Base-by-base conservation (phyloP, 2,329 filamentous ascomycete genomes). In the Fusarium tuaranense region DNA sequence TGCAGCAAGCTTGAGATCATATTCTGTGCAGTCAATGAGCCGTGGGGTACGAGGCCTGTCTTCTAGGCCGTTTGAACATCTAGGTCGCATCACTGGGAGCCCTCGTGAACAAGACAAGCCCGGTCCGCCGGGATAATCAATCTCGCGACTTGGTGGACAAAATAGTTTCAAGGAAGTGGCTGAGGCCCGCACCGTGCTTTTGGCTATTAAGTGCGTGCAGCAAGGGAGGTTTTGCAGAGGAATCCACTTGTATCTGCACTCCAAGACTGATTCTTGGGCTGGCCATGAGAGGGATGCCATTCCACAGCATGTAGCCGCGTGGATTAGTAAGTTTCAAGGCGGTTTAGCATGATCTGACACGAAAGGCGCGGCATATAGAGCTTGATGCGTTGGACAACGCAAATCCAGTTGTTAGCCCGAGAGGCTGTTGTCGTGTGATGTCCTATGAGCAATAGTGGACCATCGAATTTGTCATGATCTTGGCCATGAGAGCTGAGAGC, bases 121-220 rank as follows among this genome's bases (percentile, higher is more conserved):
- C 57, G 61, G 58, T 59, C 55, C 67, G 39, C 68, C 61, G 62
- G 74, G 66, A 61, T 57, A 74, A 61, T 55, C 18, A 73, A 73
- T 53, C 65, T 75, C 32, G 72, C 61, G 65, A 41, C 16, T 68
- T 38, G 16, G 27, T 44, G n/a, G 58, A 62, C 39, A 67, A 61
- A 65, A 30, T 30, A 44, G 59, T 68, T 65, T 65, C 34, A 48
- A 46, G 66, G 55, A 63, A 58, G 71, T 71, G 65, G 68, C 30
- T 65, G 72, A 75, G 73, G 68, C 68, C 65, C 65, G 64, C 67
- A 60, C 63, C 16, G 62, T 61, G 46, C 71, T 48, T 41, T 61
- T 68, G 61, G 34, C 36, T 68, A 68, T 71, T 71, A 68, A 77
- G 74, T 78, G 74, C 71, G 68, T 78, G 76, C 76, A 78, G 74